Percentiles rank a stretch among this genome's conserved stretches.
phyloP scores from a whole-genome alignment of 179 eudicot species.

The Silene vulgaris region DNA sequence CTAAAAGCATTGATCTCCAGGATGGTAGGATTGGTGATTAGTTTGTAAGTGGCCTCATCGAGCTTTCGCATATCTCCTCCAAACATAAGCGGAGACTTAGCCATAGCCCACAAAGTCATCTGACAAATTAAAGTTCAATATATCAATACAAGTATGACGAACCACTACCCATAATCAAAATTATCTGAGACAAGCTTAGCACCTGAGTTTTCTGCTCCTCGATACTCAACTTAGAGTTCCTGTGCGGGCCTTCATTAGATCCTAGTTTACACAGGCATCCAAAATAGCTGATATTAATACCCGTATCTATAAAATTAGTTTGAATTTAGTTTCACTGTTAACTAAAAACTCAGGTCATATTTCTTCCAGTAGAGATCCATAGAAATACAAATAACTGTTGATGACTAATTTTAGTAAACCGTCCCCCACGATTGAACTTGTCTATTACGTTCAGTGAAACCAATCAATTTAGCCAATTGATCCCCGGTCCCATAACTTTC shows the following conservation, averaged over 20 bases:
- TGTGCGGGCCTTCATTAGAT: constrained; percentile 70
- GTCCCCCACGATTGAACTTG: too few relatives aligned
- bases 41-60: constrained; percentile 53
- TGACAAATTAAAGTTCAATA: constrained; percentile 26
- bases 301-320: neutral
- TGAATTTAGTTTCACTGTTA: neutral
- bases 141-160: neutral
- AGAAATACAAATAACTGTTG: neutral
- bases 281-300: neutral
- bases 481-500: too few relatives aligned
- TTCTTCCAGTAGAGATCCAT: neutral
- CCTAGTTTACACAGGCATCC: constrained; percentile 35
- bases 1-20: constrained; percentile 81
- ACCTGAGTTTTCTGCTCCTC: constrained; percentile 89
- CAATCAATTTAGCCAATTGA: too few relatives aligned
- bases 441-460: too few relatives aligned
- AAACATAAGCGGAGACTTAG: constrained; percentile 89
- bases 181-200: constrained; percentile 10
- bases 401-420: neutral
- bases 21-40: constrained; percentile 69
- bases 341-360: neutral
- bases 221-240: constrained; percentile 47
- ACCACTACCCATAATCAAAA: neutral
- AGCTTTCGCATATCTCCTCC: constrained; percentile 94
- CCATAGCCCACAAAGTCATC: constrained; percentile 95